phyloP scores from a whole-genome alignment of 2,329 filamentous ascomycete species.

The Penicillium digitatum region DNA sequence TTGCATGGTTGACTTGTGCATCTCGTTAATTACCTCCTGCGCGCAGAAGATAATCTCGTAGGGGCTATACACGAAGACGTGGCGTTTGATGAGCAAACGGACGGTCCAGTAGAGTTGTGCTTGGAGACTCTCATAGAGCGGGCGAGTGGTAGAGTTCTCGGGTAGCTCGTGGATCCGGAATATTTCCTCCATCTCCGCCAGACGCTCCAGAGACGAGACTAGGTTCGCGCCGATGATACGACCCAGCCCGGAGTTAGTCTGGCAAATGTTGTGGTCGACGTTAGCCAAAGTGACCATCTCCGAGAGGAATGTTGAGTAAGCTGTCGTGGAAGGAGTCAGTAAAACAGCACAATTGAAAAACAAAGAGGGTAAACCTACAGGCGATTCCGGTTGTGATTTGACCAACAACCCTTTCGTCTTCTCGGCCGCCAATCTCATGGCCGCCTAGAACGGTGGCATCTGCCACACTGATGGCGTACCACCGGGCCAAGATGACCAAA shows the following conservation, averaged over 20 bases:
- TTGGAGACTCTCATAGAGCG: conserved; percentile 38
- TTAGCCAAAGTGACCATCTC: conserved; percentile 37
- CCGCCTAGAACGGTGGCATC: conserved; percentile 38
- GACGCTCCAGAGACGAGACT: conserved; percentile 37
- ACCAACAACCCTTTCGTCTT: conserved; percentile 39
- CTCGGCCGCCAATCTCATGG: conserved; percentile 38
- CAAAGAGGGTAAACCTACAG: conserved; percentile 29
- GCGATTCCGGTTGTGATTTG: conserved; percentile 36
- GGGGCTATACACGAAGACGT: conserved; percentile 41
- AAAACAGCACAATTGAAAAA: neutral
- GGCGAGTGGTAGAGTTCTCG: conserved; percentile 24
- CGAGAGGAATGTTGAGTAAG: conserved; percentile 37
- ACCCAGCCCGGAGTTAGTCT: conserved; percentile 35
- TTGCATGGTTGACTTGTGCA: conserved; percentile 34
- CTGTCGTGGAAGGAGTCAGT: conserved; percentile 17
- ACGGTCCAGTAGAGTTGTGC: conserved; percentile 44
- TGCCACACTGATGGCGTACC: conserved; percentile 42
- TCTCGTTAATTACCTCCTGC: conserved; percentile 39
- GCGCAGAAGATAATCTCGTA: conserved; percentile 42
- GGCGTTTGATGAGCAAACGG: conserved; percentile 42
- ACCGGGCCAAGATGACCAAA: conserved; percentile 39
- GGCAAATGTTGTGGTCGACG: conserved; percentile 34
- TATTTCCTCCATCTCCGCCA: conserved; percentile 37
- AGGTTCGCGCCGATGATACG: conserved; percentile 38
- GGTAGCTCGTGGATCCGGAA: conserved; percentile 27